phyloP scores from a whole-genome alignment of 1,284 basidiomycete genomes.

The Fomitopsis palustris region DNA sequence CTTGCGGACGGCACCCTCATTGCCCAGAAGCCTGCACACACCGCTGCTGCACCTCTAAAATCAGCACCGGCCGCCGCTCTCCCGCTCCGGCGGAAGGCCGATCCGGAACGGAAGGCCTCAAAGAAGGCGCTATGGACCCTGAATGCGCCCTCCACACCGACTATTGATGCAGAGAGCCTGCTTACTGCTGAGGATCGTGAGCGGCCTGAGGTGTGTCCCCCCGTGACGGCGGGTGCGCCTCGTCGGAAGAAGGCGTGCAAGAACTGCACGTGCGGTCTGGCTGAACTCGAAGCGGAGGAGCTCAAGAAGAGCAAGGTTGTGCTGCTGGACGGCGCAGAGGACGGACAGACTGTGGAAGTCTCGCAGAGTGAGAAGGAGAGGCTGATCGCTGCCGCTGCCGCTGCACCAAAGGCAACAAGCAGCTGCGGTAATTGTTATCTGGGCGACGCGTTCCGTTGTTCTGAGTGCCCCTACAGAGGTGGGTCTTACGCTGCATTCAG shows the following conservation, averaged over 20 bases:
- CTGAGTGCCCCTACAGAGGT: conserved; percentile 95
- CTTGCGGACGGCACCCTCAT: conserved; percentile 43
- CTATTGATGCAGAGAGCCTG: conserved; percentile 76
- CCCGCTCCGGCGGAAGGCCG: conserved; percentile 45
- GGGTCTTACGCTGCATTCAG: conserved; percentile 28
- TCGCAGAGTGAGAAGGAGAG: conserved; percentile 62
- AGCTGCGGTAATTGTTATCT: conserved; percentile 98
- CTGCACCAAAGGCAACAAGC: conserved; percentile 83
- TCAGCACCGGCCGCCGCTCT: conserved; percentile 36
- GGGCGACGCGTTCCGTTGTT: conserved; percentile 97
- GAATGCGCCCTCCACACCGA: conserved; percentile 52
- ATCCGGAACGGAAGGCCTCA: conserved; percentile 56
- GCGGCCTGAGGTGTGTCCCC: conserved; percentile 69
- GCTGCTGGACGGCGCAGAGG: conserved; percentile 58
- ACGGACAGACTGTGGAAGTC: conserved; percentile 59
- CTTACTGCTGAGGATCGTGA: conserved; percentile 71
- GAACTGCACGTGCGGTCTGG: conserved; percentile 88
- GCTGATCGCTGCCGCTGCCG: conserved; percentile 58
- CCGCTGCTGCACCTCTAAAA: conserved; percentile 31
- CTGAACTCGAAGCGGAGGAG: conserved; percentile 89
- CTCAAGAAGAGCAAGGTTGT: conserved; percentile 56
- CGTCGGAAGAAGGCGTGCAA: conserved; percentile 89
- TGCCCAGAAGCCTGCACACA: conserved; percentile 62
- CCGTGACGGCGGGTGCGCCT: conserved; percentile 46
- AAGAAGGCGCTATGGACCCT: conserved; percentile 82